Evolutionary conservation across 768 basidiomycete genomes (phyloP).

Genomic region (Scleroderma bovista): DNA sequence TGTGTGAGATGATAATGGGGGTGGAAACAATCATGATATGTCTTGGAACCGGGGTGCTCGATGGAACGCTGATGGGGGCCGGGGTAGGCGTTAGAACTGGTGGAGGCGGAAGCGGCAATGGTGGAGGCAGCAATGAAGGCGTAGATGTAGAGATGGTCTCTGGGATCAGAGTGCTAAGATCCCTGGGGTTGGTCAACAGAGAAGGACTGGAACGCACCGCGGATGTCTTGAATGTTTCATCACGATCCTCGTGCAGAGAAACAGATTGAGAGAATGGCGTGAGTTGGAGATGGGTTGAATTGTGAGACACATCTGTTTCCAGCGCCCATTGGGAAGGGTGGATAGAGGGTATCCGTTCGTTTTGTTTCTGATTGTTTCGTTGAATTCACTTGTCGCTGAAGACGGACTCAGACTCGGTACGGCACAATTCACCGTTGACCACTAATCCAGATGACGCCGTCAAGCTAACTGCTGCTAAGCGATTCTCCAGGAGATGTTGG

Average conservation of each 20-base stretch:
- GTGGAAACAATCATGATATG: slow-evolving; percentile 26
- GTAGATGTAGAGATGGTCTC: slow-evolving; percentile 26
- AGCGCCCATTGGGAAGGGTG: slow-evolving; percentile 49
- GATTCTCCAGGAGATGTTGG: slow-evolving; percentile 27
- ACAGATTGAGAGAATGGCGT: slow-evolving; percentile 56
- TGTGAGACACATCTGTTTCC: slow-evolving; percentile 65
- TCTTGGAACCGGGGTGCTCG: slow-evolving; percentile 25
- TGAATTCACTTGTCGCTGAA: slow-evolving; percentile 26
- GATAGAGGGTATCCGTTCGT: slow-evolving; percentile 35
- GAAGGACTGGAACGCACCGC: slow-evolving; percentile 58
- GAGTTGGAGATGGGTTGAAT: slow-evolving; percentile 67
- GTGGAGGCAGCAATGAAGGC: neutral
- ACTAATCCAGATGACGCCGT: slow-evolving; percentile 37
- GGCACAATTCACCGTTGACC: slow-evolving; percentile 22
- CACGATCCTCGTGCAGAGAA: slow-evolving; percentile 51
- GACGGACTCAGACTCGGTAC: slow-evolving; percentile 19
- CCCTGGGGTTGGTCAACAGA: slow-evolving; percentile 26
- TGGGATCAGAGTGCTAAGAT: slow-evolving; percentile 31
- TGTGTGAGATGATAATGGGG: slow-evolving; percentile 33
- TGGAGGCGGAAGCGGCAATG: slow-evolving; percentile 1
- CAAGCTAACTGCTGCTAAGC: slow-evolving; percentile 33
- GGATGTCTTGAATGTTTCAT: slow-evolving; percentile 68
- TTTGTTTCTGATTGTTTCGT: slow-evolving; percentile 28
- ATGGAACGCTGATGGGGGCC: slow-evolving; percentile 24
- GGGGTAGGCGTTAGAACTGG: slow-evolving; percentile 4